phyloP scores from a whole-genome alignment of 345 rosid species.

The Clausena lansium region DNA sequence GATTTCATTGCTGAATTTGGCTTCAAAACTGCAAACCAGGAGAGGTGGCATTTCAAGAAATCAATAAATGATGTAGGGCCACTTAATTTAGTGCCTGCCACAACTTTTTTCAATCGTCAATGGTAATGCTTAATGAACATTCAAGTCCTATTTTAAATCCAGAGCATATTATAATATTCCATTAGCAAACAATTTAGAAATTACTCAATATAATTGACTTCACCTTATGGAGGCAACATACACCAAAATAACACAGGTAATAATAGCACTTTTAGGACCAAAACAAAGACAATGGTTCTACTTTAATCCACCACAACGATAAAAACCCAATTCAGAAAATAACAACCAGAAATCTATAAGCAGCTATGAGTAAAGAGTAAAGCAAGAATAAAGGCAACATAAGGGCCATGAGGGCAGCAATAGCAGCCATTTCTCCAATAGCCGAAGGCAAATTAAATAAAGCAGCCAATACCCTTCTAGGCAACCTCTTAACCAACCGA shows the following conservation, averaged over 20 bases:
- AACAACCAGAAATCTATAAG: not conserved
- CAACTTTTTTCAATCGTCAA: not conserved
- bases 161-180: not conserved
- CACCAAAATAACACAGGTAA: not conserved
- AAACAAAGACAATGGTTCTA: not conserved
- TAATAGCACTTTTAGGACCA: not conserved
- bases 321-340: not conserved
- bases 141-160: not conserved
- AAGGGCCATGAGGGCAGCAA: constrained; percentile 88
- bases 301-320: not conserved
- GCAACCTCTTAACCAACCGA: constrained; percentile 49
- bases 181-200: not conserved
- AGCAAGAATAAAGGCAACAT: constrained; percentile 1
- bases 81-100: not conserved
- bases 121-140: not conserved
- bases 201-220: not conserved
- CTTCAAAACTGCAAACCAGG: not conserved
- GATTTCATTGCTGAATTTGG: not conserved
- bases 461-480: constrained; percentile 61
- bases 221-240: not conserved
- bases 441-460: constrained; percentile 85
- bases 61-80: not conserved
- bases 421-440: constrained; percentile 79
- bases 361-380: not conserved
- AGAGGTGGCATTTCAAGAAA: not conserved